Base-by-base conservation (phyloP, 129 eudicot species). In the Rutidosis leptorrhynchoides region DNA sequence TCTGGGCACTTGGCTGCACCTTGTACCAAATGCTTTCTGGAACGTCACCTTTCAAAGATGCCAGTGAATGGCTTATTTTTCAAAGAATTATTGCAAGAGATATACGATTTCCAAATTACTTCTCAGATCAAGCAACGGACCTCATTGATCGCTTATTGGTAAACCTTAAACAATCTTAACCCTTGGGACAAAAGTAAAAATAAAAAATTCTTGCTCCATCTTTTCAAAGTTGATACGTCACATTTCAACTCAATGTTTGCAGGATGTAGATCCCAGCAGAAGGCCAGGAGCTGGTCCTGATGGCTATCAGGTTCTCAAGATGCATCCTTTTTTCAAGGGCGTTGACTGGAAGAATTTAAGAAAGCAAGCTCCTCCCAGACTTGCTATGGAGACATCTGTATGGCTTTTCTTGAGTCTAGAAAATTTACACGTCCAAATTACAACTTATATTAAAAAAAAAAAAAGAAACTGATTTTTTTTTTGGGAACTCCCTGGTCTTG, bases 1-100 rank as follows among this genome's bases (percentile, higher is more conserved):
- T 94, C 15, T 94, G 99, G 99, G 95, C 99, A 64, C 88, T 94
- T 70, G 99, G 99, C 58, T 94, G 99, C 88, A 94, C 99, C 46
- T 77, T 94, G 86, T 94, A 82, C 80, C 99, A 94, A 81, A 94
- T 94, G 99, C 88, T 94, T 70, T 94, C 97, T 11, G 99, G 97
- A 69, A 84, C 86, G 60, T 94, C 97, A 64, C 99, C 99, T 27
- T 89, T 94, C 64, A 94, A 89, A 83, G 99, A 94, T 78, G 90
- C 93, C 6, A 94, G 95, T 54, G 99, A 94, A 72, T 94, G 97
- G 97, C 90, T 94, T 54, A 89, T 94, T 75, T 94, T 94, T 69
- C 99, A 89, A 75, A 78, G 86, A 77, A 94, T 94, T 45, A 81
- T 84, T 49, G 94, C 99, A n/a, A 81, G 97, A 68, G 99, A 94